Evolutionary conservation across 208 protist genomes (phyloP), one percentile per base, ranked within the genome.

Genomic region (Vickermania ingenoplastis): DNA sequence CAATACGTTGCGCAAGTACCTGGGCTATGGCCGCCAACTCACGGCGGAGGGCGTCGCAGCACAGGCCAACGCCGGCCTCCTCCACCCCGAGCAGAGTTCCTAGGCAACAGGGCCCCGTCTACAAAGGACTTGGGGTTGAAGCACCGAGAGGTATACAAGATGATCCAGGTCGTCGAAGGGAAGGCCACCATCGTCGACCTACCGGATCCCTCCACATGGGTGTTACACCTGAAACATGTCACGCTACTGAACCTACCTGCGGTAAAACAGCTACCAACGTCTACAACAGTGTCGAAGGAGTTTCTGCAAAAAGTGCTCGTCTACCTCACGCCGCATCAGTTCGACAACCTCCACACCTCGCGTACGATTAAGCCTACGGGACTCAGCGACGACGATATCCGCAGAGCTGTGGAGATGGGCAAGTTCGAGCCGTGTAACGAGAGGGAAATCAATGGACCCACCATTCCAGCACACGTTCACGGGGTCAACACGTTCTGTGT

Each of bases 11-110:
- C 7, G 24, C 7, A 7, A 27, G 26, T 59, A 59, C 54, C 24
- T 59, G 24, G 54, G 54, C 21, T 24, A 59, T 59, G 54, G 54
- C 54, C 54, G 22, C 54, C 54, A 24, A 31, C 7, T 59, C 3
- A 59, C 54, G 54, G 5, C 17, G 54, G 54, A 59, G 24, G 54
- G 4, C 54, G 14, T n/a, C 7, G 21, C 24, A 3, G 54, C 24
- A 41, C 14, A 59, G 54, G 54, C 25, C 54, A 59, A 14, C 24
- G 54, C 54, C 14, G 24, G 7, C 24, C 54, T 21, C 22, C 17
- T 36, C 24, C 54, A 49, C 54, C 24, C 21, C 54, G 54, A 59
- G 14, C 3, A 3, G 54, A 31, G 24, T 31, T 7, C 5, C 14
- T 59, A 36, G 54, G 54, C 7, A 3, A 11, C 4, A 41, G 5